These are phyloP conservation scores for Colletotrichum viniferum DNA, from an alignment of 2,329 filamentous ascomycete species.

Conservation along the genomic window DNA sequence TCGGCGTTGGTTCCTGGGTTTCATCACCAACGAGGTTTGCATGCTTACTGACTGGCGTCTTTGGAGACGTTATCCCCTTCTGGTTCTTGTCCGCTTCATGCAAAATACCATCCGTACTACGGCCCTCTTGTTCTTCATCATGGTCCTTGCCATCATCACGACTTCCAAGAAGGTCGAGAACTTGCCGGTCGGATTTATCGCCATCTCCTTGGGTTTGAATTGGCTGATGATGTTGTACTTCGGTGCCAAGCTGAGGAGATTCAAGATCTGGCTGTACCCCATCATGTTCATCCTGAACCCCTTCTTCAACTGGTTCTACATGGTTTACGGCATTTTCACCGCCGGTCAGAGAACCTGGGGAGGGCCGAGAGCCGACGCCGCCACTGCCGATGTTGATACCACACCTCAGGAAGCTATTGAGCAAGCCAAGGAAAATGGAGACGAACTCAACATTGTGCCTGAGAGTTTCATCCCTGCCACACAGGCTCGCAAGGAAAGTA, in stretches of 20 bases:
- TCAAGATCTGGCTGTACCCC: conserved; percentile 94
- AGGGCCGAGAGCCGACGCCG: conserved; percentile 88
- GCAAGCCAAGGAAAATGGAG: conserved; percentile 75
- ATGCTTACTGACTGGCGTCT: conserved; percentile 95
- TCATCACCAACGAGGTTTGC: conserved; percentile 97
- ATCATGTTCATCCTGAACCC: conserved; percentile 95
- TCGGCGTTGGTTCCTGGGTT: conserved; percentile 94
- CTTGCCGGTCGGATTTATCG: conserved; percentile 92
- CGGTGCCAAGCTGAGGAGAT: conserved; percentile 82
- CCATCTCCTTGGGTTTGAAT: conserved; percentile 88
- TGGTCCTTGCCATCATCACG: conserved; percentile 84
- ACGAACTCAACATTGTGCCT: conserved; percentile 88
- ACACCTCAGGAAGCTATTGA: conserved; percentile 86
- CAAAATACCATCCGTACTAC: conserved; percentile 97
- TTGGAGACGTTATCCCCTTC: conserved; percentile 88
- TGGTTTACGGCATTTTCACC: conserved; percentile 96
- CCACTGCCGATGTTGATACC: conserved; percentile 74
- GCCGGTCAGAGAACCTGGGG: conserved; percentile 96
- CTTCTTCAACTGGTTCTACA: conserved; percentile 98
- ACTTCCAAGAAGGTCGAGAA: conserved; percentile 80
- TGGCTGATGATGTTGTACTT: conserved; percentile 98
- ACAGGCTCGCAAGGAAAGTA: conserved; percentile 50
- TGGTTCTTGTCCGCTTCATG: conserved; percentile 87
- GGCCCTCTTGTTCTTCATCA: conserved; percentile 90
- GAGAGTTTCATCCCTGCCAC: conserved; percentile 76